These are phyloP conservation scores for Umbelopsis isabellina DNA, from an alignment of 192 early-diverging fungal species.

Conservation along the genomic window DNA sequence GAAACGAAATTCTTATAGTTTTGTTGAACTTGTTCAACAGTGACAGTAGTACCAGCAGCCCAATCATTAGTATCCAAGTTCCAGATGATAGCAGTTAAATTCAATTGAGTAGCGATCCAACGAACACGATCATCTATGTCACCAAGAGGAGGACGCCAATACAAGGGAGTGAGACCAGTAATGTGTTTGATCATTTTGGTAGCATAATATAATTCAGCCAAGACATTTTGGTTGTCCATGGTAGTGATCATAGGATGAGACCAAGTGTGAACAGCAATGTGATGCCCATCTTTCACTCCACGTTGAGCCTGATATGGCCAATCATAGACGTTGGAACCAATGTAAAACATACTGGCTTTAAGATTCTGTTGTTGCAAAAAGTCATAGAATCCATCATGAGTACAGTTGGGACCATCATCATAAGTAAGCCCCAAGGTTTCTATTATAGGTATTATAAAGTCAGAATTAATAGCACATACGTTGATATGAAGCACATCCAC, in stretches of 20 bases:
- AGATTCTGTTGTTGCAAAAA: constrained; percentile 48
- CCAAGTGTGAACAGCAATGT: constrained; percentile 68
- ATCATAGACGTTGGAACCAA: constrained; percentile 43
- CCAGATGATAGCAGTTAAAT: constrained; percentile 55
- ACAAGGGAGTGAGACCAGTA: constrained; percentile 50
- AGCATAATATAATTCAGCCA: constrained; percentile 60
- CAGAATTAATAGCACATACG: not conserved
- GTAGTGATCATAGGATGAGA: constrained; percentile 56
- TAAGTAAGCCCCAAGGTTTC: constrained; percentile 47
- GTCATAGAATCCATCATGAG: constrained; percentile 45
- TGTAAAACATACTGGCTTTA: constrained; percentile 44
- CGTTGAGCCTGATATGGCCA: constrained; percentile 43
- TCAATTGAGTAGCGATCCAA: constrained; percentile 53
- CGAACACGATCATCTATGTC: constrained; percentile 59
- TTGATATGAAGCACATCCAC: not conserved
- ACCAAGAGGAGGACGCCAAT: constrained; percentile 54
- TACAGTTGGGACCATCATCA: constrained; percentile 60
- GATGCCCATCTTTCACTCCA: constrained; percentile 56
- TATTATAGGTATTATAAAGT: not conserved
- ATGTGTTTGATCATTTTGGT: constrained; percentile 56
- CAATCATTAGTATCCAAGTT: constrained; percentile 60
- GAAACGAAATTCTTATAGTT: constrained; percentile 33
- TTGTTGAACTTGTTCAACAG: constrained; percentile 24
- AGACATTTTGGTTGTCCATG: constrained; percentile 45
- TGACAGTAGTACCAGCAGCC: constrained; percentile 29